These are phyloP conservation scores for Clathrus columnatus DNA, from an alignment of 768 basidiomycete genomes.

Conservation along the genomic window DNA sequence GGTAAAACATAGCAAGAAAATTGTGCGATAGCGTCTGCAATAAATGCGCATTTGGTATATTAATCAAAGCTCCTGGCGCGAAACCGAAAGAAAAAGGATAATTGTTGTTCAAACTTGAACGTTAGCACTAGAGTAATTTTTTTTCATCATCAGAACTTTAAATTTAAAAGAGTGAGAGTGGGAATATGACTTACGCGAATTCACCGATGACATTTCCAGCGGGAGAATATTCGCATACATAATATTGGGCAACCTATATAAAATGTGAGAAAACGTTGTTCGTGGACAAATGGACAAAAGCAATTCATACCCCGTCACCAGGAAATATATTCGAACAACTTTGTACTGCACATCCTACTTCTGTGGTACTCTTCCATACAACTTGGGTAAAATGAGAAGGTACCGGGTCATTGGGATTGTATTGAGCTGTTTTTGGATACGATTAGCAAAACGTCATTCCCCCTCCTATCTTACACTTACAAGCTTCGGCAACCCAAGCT, in stretches of 20 bases:
- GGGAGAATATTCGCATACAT: constrained; percentile 61
- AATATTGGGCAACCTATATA: constrained; percentile 45
- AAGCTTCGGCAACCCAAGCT: constrained; percentile 59
- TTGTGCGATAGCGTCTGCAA: no score
- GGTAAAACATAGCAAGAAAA: no score
- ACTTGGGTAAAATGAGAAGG: constrained; percentile 69
- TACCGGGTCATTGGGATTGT: constrained; percentile 41
- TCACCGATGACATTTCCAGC: constrained; percentile 57
- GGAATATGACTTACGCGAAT: constrained; percentile 42
- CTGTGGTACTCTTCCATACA: constrained; percentile 60
- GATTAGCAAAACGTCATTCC: not conserved
- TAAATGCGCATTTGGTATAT: no score
- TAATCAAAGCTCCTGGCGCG: no score
- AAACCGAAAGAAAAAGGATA: not conserved
- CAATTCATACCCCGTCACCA: constrained; percentile 39
- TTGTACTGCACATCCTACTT: constrained; percentile 56
- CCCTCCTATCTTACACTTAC: constrained; percentile 31
- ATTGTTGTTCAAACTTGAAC: constrained; percentile 1
- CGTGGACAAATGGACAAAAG: not conserved
- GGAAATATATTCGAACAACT: constrained; percentile 51
- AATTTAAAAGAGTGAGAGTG: no score
- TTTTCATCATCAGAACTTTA: not conserved
- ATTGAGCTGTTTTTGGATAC: not conserved
- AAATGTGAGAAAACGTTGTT: constrained; percentile 2
- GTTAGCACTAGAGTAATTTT: not conserved